phyloP scores from a whole-genome alignment of 2,329 filamentous ascomycete genomes.

The Metarhizium album region DNA sequence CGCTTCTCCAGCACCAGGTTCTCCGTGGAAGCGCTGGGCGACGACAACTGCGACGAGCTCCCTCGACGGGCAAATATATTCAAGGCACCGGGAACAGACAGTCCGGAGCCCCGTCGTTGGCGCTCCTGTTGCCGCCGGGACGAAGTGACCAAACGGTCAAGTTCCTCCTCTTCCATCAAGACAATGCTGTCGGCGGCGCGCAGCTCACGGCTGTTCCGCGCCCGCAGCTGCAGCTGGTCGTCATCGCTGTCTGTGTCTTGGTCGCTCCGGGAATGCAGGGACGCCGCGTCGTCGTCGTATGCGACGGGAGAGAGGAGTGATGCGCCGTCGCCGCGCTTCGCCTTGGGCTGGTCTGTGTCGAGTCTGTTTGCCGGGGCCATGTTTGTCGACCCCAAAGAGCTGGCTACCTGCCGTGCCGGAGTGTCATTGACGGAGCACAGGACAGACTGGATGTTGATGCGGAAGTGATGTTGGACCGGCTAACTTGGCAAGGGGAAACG shows the following conservation, averaged over 20 bases:
- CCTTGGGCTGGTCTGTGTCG: slow-evolving; percentile 12
- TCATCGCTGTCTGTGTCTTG: slow-evolving; percentile 71
- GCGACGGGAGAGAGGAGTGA: slow-evolving; percentile 51
- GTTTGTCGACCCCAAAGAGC: slow-evolving; percentile 2
- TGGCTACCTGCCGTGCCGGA: background rate
- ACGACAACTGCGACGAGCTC: slow-evolving; percentile 23
- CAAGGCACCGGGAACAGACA: slow-evolving; percentile 40
- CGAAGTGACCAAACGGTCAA: slow-evolving; percentile 47
- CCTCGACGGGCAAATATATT: slow-evolving; percentile 30
- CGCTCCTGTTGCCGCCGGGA: slow-evolving; percentile 39
- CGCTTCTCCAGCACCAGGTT: slow-evolving; percentile 41
- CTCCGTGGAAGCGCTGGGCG: slow-evolving; percentile 34
- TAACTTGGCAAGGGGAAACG: background rate
- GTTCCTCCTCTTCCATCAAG: slow-evolving; percentile 65
- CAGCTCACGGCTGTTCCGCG: slow-evolving; percentile 59
- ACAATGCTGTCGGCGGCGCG: slow-evolving; percentile 59
- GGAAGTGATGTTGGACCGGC: background rate
- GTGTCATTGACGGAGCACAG: background rate
- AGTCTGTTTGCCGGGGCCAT: slow-evolving; percentile 13
- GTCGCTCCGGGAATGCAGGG: slow-evolving; percentile 55
- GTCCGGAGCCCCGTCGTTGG: slow-evolving; percentile 37
- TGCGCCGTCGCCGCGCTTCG: slow-evolving; percentile 18
- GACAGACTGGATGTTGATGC: background rate
- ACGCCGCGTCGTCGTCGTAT: slow-evolving; percentile 60
- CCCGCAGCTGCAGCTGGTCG: slow-evolving; percentile 54